Evolutionary conservation across 805 yeast species (phyloP), one percentile per base, ranked within the genome.

Genomic region (Barnettozyma vustinii): DNA sequence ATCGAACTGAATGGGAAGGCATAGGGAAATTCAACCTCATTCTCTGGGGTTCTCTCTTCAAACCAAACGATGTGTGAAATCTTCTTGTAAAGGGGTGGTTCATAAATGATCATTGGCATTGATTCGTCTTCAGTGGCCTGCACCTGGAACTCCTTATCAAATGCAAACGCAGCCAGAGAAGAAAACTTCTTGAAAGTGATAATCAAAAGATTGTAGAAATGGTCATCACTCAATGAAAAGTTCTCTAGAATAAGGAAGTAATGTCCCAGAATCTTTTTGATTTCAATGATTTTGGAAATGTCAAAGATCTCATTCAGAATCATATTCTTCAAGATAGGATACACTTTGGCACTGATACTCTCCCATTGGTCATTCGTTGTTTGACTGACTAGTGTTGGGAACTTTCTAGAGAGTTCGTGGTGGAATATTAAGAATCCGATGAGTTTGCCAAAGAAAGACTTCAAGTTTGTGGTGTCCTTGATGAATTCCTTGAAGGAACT

Each of bases 1-100:
- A 89, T 81, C 49, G 87, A 85, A 46, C 96, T 87, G 61, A 92
- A 94, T 15, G 98, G 97, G 46, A 92, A 68, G 0, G 84, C 79
- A 52, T 81, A 73, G 2, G 88, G 84, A 50, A 78, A 79, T 8
- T 51, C 40, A 6, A 62, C 49, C 15, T 52, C 50, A 15, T 55
- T 51, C 1, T 79, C 76, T 1, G 69, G 61, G 15, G 76, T 76
- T 47, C 71, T 76, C 4, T 77, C 77, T 45, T 75, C 72, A 61
- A 83, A 81, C 95, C 95, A 88, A 53, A 88, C 77, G 1, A 82
- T 75, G 21, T 72, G 73, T 50, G 84, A 71, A 32, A 86, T 80
- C 52, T 80, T 79, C 19, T 80, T 82, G 62, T 81, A 87, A 44
- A 84, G 76, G 12, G 72, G 69, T 37, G 68, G 63, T 45, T 80